Conservation (phyloP, 371 early-diverging fungal species). For the Fennellomyces sp. region DNA sequence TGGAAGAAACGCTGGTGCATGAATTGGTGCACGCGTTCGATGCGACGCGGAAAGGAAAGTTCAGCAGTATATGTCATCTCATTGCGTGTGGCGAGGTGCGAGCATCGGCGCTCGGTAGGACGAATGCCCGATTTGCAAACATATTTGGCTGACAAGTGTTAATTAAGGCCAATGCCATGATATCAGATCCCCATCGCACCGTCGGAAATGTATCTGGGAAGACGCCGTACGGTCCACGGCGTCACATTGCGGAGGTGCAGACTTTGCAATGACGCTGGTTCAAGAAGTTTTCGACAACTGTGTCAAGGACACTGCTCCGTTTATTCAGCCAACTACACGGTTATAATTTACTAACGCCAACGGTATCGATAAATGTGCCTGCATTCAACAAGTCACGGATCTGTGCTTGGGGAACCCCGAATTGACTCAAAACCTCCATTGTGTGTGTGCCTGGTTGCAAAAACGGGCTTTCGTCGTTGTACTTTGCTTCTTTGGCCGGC, state of each 20-base stretch:
- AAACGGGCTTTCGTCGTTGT: conserved; percentile 30
- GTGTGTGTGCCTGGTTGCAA: conserved; percentile 60
- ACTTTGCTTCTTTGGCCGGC: conserved; percentile 36
- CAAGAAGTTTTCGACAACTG: conserved; percentile 41
- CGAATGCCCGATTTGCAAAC: too few species aligned
- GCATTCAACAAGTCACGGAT: conserved; percentile 16
- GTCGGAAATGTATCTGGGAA: conserved; percentile 32
- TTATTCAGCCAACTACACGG: conserved; percentile 8
- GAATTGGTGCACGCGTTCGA: conserved; percentile 55
- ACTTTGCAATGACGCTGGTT: conserved; percentile 25
- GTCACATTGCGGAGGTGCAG: conserved; percentile 30
- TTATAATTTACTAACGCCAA: conserved; percentile 1
- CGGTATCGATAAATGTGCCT: conserved; percentile 17
- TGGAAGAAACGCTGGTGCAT: conserved; percentile 48
- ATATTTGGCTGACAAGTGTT: not conserved
- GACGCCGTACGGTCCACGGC: conserved; percentile 48
- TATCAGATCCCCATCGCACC: conserved; percentile 20
- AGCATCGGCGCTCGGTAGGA: conserved; percentile 41
- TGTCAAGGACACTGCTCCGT: conserved; percentile 40
- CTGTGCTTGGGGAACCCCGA: conserved; percentile 37
- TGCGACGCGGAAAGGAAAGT: conserved; percentile 35
- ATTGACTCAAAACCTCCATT: conserved; percentile 52
- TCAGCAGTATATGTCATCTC: conserved; percentile 40
- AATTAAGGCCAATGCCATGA: conserved; percentile 41
- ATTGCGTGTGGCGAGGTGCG: conserved; percentile 53